A percentile compares a stretch with the other conserved stretches of the same genome.
Evolutionary conservation across 2,329 filamentous ascomycete species (phyloP).

Genomic region (Colletotrichum nymphaeae): DNA sequence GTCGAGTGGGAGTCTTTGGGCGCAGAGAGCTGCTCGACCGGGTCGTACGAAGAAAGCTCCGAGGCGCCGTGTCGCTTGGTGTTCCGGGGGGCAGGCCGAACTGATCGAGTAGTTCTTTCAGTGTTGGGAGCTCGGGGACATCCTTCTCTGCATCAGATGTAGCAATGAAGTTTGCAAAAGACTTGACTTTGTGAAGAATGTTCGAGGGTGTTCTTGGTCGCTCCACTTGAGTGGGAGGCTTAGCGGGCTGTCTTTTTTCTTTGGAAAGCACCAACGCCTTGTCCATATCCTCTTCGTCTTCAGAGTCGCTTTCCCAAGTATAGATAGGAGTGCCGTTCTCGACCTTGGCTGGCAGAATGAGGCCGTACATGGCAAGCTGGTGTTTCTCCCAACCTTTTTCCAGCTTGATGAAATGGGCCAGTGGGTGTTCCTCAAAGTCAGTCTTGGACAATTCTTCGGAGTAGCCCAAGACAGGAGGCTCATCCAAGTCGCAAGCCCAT

Average conservation of each 20-base stretch:
- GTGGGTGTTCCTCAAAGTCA: slow-evolving; percentile 50
- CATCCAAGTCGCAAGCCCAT: slow-evolving; percentile 46
- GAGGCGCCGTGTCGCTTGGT: not conserved
- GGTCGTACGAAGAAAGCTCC: slow-evolving; percentile 23
- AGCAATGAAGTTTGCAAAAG: slow-evolving; percentile 25
- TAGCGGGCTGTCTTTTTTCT: not conserved
- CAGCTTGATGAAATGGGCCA: slow-evolving; percentile 40
- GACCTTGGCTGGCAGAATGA: slow-evolving; percentile 30
- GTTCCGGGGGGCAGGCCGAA: slow-evolving; percentile 23
- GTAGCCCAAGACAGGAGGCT: slow-evolving; percentile 45
- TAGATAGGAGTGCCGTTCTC: slow-evolving; percentile 24
- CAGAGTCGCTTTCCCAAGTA: slow-evolving; percentile 33
- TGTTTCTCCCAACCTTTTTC: slow-evolving; percentile 24
- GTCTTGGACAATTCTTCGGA: slow-evolving; percentile 48
- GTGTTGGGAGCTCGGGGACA: slow-evolving; percentile 15
- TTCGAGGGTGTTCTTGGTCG: slow-evolving; percentile 24
- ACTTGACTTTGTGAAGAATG: slow-evolving; percentile 33
- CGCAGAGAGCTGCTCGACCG: slow-evolving; percentile 27
- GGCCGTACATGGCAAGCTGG: slow-evolving; percentile 26
- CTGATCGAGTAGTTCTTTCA: slow-evolving; percentile 26
- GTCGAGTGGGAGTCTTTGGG: slow-evolving; percentile 1
- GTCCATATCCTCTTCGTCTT: slow-evolving; percentile 9
- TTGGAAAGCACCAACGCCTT: not conserved
- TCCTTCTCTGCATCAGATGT: slow-evolving; percentile 21
- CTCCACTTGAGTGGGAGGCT: not conserved